Conservation (phyloP, 2,329 filamentous ascomycete species). For the Exophiala sp. region DNA sequence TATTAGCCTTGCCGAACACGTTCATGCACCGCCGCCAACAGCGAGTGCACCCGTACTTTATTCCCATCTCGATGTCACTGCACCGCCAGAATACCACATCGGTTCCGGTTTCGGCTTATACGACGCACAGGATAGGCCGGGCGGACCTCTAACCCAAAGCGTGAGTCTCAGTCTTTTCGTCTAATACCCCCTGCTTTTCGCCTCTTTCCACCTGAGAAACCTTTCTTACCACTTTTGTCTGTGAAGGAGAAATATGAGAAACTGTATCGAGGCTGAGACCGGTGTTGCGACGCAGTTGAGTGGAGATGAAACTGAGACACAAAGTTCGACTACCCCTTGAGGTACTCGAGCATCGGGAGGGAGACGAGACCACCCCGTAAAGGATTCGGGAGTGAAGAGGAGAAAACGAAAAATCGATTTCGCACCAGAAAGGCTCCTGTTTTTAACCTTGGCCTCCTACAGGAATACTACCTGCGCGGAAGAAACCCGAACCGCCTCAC, state of each 20-base stretch:
- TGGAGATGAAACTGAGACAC: constrained; percentile 4
- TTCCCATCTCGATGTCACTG: not conserved
- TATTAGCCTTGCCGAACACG: constrained; percentile 15
- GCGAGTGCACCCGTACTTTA: constrained; percentile 1
- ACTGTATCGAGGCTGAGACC: constrained; percentile 9
- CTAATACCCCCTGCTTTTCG: constrained; percentile 5
- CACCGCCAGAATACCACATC: constrained; percentile 20
- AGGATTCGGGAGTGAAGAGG: no score
- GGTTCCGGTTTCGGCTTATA: constrained; percentile 15
- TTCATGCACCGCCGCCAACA: not conserved
- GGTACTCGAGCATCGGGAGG: no score
- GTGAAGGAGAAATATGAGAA: constrained; percentile 12
- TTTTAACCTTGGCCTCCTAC: not conserved
- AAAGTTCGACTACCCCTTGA: no score
- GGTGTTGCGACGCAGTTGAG: constrained; percentile 9
- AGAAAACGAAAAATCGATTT: no score
- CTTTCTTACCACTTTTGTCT: constrained; percentile 17
- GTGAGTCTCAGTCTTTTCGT: constrained; percentile 16
- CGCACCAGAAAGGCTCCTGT: no score
- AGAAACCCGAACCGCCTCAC: not conserved
- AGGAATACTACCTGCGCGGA: constrained; percentile 9
- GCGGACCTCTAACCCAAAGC: constrained; percentile 21
- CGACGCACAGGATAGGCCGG: constrained; percentile 18
- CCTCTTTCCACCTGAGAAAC: constrained; percentile 8
- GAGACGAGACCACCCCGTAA: not conserved